phyloP scores from a whole-genome alignment of 2,329 filamentous ascomycete species.

The Apiospora aurea region DNA sequence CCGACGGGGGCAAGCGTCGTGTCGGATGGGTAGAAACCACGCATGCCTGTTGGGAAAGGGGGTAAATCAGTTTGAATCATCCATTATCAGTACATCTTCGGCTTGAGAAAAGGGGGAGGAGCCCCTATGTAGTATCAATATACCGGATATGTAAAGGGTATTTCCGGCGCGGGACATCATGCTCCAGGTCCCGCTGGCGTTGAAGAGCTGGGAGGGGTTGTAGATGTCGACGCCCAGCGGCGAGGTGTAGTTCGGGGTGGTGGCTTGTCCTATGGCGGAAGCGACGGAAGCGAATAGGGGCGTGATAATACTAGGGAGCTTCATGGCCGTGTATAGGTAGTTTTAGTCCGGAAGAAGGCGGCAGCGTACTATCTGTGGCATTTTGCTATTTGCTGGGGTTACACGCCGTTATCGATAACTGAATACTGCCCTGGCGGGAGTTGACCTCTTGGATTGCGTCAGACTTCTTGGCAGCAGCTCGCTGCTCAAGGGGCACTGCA shows the following conservation, averaged over 20 bases:
- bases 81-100: too few species aligned
- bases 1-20: conserved; percentile 40
- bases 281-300: not conserved
- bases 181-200: conserved; percentile 40
- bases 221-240: conserved; percentile 39
- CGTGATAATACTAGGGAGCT: not conserved
- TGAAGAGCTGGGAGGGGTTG: conserved; percentile 39
- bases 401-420: too few species aligned
- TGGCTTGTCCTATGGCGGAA: not conserved
- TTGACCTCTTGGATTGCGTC: conserved; percentile 5
- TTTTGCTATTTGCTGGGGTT: not conserved
- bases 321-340: not conserved
- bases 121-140: conserved; percentile 24
- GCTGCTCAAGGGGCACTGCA: too few species aligned
- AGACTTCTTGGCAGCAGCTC: not conserved
- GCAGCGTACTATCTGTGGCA: not conserved
- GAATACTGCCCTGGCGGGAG: not conserved
- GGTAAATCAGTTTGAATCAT: too few species aligned
- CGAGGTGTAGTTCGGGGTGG: conserved; percentile 38
- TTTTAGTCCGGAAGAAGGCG: too few species aligned
- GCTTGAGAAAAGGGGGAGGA: not conserved
- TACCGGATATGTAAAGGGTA: conserved; percentile 42
- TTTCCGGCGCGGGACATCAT: conserved; percentile 40
- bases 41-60: conserved; percentile 37
- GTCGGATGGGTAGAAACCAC: conserved; percentile 42